Conservation (phyloP, 2,329 filamentous ascomycete genomes). For the Colletotrichum sp. region DNA sequence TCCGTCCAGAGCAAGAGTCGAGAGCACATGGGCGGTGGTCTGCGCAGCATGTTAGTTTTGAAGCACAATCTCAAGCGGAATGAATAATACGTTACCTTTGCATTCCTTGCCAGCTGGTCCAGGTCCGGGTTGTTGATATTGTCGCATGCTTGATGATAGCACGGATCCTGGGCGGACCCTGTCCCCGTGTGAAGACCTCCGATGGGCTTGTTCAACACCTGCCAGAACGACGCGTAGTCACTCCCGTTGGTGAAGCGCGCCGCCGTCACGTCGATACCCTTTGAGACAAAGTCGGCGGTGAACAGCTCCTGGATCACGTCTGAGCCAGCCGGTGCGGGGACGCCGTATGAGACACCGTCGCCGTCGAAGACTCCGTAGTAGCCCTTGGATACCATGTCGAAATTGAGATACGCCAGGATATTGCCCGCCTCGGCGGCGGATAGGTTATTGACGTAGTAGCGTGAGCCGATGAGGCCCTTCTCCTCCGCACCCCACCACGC, state of each 20-base stretch:
- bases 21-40: slow-evolving; percentile 11
- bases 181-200: slow-evolving; percentile 66
- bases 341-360: slow-evolving; percentile 37
- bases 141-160: slow-evolving; percentile 41
- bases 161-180: slow-evolving; percentile 46
- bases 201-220: slow-evolving; percentile 54
- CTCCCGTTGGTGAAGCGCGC: slow-evolving; percentile 48
- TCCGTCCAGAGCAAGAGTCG: slow-evolving; percentile 3
- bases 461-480: slow-evolving; percentile 38
- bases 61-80: neutral
- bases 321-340: slow-evolving; percentile 35
- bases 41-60: neutral
- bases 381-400: slow-evolving; percentile 42
- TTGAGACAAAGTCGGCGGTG: slow-evolving; percentile 30
- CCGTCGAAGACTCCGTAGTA: slow-evolving; percentile 40
- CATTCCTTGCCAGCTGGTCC: slow-evolving; percentile 35
- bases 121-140: slow-evolving; percentile 40
- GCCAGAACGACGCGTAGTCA: slow-evolving; percentile 65
- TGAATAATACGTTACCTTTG: slow-evolving; percentile 21
- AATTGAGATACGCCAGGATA: slow-evolving; percentile 43
- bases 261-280: slow-evolving; percentile 34
- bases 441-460: slow-evolving; percentile 41
- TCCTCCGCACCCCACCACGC: slow-evolving; percentile 52
- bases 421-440: slow-evolving; percentile 32
- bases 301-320: slow-evolving; percentile 37